Evolutionary conservation across 805 yeast genomes (phyloP).

Genomic region (Teunomyces kruisii): DNA sequence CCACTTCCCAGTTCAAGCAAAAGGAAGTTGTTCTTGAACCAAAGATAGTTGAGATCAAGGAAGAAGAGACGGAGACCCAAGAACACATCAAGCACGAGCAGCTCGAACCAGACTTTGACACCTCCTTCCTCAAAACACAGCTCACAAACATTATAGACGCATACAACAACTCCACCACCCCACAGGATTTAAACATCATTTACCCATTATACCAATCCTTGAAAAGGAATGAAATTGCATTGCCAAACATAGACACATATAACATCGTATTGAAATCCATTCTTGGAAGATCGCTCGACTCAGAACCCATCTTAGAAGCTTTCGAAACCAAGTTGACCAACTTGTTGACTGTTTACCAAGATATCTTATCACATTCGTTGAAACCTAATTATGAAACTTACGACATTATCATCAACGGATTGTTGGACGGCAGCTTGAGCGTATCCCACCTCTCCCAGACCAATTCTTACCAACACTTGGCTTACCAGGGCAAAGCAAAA

Average conservation of each 20-base stretch:
- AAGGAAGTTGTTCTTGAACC: conserved; percentile 5
- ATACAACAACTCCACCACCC: conserved; percentile 13
- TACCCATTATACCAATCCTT: conserved; percentile 44
- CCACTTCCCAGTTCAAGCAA: not conserved
- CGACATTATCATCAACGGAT: conserved; percentile 45
- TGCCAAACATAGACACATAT: conserved; percentile 54
- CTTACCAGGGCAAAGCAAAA: conserved; percentile 32
- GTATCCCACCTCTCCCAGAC: not conserved
- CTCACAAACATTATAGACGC: conserved; percentile 16
- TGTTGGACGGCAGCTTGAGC: conserved; percentile 49
- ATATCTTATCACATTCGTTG: conserved; percentile 45
- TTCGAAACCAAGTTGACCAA: conserved; percentile 62
- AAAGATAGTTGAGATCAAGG: not conserved
- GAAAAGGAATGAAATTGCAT: conserved; percentile 31
- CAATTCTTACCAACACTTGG: conserved; percentile 5
- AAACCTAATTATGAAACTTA: conserved; percentile 61
- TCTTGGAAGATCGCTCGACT: conserved; percentile 46
- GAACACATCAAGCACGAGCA: not conserved
- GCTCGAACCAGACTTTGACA: conserved; percentile 14
- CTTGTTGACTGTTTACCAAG: conserved; percentile 66
- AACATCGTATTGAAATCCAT: conserved; percentile 57
- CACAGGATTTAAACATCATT: conserved; percentile 29
- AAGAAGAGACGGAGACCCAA: not conserved
- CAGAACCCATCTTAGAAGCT: conserved; percentile 27
- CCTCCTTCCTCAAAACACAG: conserved; percentile 20